Conservation (phyloP, 345 rosid genomes). For the Linum trigynum region DNA sequence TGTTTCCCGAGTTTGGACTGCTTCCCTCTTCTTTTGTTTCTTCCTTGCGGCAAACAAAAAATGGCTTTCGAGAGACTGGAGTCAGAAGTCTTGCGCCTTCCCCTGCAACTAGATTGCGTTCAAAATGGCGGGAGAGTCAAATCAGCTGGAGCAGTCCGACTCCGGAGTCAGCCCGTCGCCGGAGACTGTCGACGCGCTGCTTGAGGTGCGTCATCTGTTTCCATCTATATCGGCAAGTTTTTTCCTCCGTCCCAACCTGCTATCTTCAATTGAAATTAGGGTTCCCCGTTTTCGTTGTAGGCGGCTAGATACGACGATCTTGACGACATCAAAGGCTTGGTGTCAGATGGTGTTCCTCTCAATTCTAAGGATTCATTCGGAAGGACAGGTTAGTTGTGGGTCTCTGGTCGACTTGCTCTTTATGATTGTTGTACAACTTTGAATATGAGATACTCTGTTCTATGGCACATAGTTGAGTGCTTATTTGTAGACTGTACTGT, state of each 20-base stretch:
- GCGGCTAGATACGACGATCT: conserved; percentile 83
- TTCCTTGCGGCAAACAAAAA: no score
- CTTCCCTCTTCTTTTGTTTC: no score
- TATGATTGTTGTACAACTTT: background rate
- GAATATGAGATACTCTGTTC: background rate
- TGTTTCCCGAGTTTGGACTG: no score
- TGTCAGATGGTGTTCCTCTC: conserved; percentile 55
- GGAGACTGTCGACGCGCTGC: conserved; percentile 50
- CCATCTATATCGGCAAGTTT: background rate
- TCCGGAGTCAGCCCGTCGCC: conserved; percentile 22
- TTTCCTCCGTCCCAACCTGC: conserved; percentile 1
- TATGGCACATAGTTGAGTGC: no score
- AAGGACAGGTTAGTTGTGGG: conserved; percentile 46
- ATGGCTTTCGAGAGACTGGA: no score
- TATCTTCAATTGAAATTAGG: background rate
- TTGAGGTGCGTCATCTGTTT: conserved; percentile 30
- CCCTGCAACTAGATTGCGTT: background rate
- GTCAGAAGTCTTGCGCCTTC: no score
- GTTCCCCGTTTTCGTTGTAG: conserved; percentile 26
- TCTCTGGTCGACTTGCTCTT: background rate
- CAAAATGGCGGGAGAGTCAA: conserved; percentile 35
- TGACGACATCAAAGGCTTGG: conserved; percentile 57
- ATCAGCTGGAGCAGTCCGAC: conserved; percentile 13
- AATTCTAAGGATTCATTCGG: conserved; percentile 76
- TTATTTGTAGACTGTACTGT: no score